Evolutionary conservation across 495 filamentous ascomycete genomes (phyloP), one percentile per base, ranked within the genome.

Genomic region (Hyaloscypha bicolor): DNA sequence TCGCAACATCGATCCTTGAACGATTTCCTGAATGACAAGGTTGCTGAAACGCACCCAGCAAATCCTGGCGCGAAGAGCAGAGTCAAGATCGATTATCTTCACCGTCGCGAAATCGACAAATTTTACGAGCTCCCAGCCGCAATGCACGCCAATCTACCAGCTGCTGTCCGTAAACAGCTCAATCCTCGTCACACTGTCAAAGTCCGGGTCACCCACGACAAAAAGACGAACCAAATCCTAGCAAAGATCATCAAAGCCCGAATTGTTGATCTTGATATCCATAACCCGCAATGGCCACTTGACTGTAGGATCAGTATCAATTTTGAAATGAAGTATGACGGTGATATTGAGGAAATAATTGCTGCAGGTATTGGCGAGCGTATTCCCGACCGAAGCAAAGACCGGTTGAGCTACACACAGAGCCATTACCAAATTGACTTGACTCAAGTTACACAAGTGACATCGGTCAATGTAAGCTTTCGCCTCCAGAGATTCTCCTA

Each of bases 281-380:
- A 87, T 77, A 89, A 90, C 65, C 93, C 94, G 1, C 77, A 80
- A 39, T 85, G 82, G 16, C 81, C 83, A 4, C 87, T 97, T 53
- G 94, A 97, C 75, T 96, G 90, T 80, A 88, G 94, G 25, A 87
- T 98, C 68, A 94, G 91, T 69, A 85, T 97, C 70, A 97, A 94
- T 71, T 81, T 97, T 6, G 94, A 98, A 85, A 93, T 93, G 87
- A 85, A 87, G 57, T 94, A 88, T 78, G 83, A 88, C n/a, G 91
- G 92, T 1, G 82, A 91, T 19, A 69, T 89, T 12, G 67, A 72
- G 5, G 67, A 65, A 76, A 83, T 63, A 79, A 85, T 55, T 78
- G 77, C 82, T 56, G 67, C 75, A 73, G 39, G 79, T 69, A 53
- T 64, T 3, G 62, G 65, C 9, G 67, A 64, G 29, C 72, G 75